A percentile compares a stretch with the other conserved stretches of the same genome.
Evolutionary conservation across 257 asterid species (phyloP).

Genomic region (Solanum phureja): DNA sequence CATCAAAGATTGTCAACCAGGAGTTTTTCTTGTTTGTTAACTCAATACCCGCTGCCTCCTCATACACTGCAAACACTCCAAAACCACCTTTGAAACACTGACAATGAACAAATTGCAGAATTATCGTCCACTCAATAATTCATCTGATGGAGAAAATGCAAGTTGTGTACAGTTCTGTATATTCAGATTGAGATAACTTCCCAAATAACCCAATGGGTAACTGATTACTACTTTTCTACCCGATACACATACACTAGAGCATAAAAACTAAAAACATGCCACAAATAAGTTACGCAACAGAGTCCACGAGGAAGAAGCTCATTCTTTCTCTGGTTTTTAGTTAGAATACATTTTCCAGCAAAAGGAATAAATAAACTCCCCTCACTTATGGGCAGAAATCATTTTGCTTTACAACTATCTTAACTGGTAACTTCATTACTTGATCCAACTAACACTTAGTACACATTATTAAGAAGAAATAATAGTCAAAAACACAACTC

Average conservation of each 20-base stretch:
- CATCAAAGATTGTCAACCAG: constrained; percentile 73
- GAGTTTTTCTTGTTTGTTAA: constrained; percentile 42
- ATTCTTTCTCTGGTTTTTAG: background rate
- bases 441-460: background rate
- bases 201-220: background rate
- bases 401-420: background rate
- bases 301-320: background rate
- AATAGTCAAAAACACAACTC: background rate
- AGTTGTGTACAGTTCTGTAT: constrained; percentile 2
- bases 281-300: background rate
- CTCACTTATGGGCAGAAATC: background rate
- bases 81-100: constrained; percentile 64
- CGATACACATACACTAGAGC: background rate
- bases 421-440: background rate
- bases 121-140: background rate
- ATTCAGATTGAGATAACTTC: background rate
- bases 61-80: constrained; percentile 64
- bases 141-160: background rate
- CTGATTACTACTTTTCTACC: background rate
- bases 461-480: no score
- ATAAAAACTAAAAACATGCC: background rate
- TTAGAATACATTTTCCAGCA: background rate
- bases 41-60: constrained; percentile 48
- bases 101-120: background rate
- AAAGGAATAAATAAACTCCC: background rate